Percentiles rank a stretch among this genome's conserved stretches.
Evolutionary conservation across 2,329 filamentous ascomycete genomes (phyloP).

Genomic region (Claviceps pusilla): DNA sequence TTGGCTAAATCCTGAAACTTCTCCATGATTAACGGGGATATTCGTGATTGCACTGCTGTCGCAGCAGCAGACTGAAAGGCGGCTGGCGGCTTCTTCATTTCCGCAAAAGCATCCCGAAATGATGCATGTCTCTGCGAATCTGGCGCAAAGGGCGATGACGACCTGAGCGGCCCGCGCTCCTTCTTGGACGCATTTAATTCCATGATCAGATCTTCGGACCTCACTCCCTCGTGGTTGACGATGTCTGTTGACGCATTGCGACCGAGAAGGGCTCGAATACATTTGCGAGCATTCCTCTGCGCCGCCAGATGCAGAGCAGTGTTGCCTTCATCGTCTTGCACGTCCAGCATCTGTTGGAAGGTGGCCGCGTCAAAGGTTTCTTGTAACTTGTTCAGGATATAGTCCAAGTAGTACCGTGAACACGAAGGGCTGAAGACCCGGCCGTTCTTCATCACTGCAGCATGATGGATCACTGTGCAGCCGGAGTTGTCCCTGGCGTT

Average conservation of each 20-base stretch:
- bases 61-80: constrained; percentile 49
- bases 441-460: constrained; percentile 72
- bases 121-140: constrained; percentile 43
- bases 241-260: constrained; percentile 75
- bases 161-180: constrained; percentile 53
- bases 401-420: constrained; percentile 85
- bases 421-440: constrained; percentile 72
- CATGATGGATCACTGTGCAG: constrained; percentile 86
- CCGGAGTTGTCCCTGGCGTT: constrained; percentile 65
- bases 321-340: constrained; percentile 74
- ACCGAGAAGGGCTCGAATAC: constrained; percentile 62
- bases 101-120: constrained; percentile 34
- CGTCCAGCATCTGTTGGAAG: constrained; percentile 65
- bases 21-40: constrained; percentile 53
- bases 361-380: constrained; percentile 62
- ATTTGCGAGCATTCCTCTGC: constrained; percentile 75
- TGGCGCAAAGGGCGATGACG: constrained; percentile 56
- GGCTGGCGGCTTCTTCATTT: constrained; percentile 26
- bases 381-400: constrained; percentile 71
- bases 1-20: constrained; percentile 57
- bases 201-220: constrained; percentile 72
- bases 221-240: constrained; percentile 64
- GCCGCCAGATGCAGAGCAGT: constrained; percentile 66
- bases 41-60: constrained; percentile 52
- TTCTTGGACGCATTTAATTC: constrained; percentile 55